A percentile compares a stretch with the other conserved stretches of the same genome.
Conservation (phyloP, 176 grass and related monocot genomes). For the Eleusine indica region DNA sequence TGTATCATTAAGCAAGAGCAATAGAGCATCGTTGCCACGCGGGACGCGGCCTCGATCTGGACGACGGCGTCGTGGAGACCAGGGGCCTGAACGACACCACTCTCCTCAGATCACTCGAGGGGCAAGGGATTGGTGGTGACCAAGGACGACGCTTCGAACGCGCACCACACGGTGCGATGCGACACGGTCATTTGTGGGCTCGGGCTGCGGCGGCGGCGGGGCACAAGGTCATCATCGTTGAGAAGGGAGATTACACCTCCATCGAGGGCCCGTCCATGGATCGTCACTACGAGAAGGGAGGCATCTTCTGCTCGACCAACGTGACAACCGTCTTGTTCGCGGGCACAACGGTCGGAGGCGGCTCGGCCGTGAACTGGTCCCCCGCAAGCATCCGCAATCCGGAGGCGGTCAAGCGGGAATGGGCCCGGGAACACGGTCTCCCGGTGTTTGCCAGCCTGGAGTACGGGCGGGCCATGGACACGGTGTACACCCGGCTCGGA, state of each 20-base stretch:
- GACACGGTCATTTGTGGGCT: constrained; percentile 68
- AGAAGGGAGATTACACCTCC: constrained; percentile 68
- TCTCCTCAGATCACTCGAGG: constrained; percentile 39
- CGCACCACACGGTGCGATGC: constrained; percentile 46
- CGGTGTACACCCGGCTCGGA: constrained; percentile 56
- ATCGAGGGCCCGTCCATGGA: constrained; percentile 63
- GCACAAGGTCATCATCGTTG: constrained; percentile 64
- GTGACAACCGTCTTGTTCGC: constrained; percentile 26
- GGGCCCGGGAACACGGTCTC: constrained; percentile 53
- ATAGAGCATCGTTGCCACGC: background rate
- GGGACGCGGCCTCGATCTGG: constrained; percentile 25
- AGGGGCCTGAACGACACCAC: constrained; percentile 25
- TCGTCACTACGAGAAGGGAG: constrained; percentile 53
- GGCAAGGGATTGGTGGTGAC: constrained; percentile 46
- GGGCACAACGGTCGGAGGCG: too few species aligned
- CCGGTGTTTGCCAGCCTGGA: constrained; percentile 40
- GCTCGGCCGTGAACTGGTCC: constrained; percentile 65
- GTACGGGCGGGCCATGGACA: constrained; percentile 57
- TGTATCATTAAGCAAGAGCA: too few species aligned
- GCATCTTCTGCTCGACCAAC: constrained; percentile 43
- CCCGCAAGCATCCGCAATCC: constrained; percentile 63
- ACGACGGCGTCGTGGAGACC: constrained; percentile 59
- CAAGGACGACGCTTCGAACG: background rate
- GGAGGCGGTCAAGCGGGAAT: constrained; percentile 47
- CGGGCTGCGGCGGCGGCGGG: constrained; percentile 70